phyloP scores from a whole-genome alignment of 202 grass and related monocot species.

The Carex arenaria region DNA sequence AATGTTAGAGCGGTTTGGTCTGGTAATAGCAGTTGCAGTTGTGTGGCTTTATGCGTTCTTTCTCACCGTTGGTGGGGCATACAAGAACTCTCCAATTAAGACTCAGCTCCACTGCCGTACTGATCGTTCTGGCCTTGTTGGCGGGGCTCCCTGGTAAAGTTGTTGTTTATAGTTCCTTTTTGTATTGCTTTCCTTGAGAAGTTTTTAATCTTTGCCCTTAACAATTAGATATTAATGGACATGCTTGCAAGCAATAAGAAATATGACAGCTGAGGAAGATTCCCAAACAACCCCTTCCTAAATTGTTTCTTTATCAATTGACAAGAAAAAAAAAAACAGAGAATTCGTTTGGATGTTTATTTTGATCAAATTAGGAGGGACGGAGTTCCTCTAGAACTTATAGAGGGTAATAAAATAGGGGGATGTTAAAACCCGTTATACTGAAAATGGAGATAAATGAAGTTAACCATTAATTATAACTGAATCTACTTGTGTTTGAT shows the following conservation, averaged over 20 bases:
- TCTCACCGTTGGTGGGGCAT: conserved; percentile 82
- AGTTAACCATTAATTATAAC: background rate
- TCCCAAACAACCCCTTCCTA: background rate
- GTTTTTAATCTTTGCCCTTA: background rate
- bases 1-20: conserved; percentile 59
- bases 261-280: background rate
- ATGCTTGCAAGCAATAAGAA: background rate
- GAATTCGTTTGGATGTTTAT: background rate
- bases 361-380: background rate
- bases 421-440: background rate
- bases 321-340: background rate
- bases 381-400: background rate
- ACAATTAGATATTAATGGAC: background rate
- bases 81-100: conserved; percentile 57
- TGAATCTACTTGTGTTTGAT: background rate
- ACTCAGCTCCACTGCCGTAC: conserved; percentile 89
- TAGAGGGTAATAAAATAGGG: background rate
- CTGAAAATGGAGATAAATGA: background rate
- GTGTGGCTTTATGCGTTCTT: conserved; percentile 89
- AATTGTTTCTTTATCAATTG: background rate
- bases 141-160: conserved; percentile 69
- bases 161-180: background rate
- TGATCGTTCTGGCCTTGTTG: conserved; percentile 77
- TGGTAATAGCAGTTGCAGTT: conserved; percentile 65
- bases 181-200: background rate